phyloP scores from a whole-genome alignment of 23 red algal species.

The Gracilaria vermiculophylla region DNA sequence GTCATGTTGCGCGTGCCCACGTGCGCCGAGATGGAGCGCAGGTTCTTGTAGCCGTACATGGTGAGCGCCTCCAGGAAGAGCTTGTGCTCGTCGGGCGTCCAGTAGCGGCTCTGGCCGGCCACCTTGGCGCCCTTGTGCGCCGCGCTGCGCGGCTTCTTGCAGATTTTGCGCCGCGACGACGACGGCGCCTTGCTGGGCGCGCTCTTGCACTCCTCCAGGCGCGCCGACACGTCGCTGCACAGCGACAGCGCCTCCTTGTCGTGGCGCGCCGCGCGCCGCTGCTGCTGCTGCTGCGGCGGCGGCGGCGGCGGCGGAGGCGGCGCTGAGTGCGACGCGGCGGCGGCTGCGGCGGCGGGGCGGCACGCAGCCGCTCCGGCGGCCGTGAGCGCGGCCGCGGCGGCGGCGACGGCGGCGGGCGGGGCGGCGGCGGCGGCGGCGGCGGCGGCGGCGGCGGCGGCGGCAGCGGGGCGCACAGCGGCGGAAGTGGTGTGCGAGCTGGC shows the following conservation, averaged over 20 bases:
- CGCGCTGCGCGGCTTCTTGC: slow-evolving; percentile 11
- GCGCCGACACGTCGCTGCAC: slow-evolving; percentile 49
- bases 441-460: no score
- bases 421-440: no score
- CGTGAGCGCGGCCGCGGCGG: no score
- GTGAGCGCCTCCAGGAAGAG: slow-evolving; percentile 88
- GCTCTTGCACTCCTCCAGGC: neutral
- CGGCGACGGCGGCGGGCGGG: no score
- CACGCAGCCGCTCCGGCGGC: no score
- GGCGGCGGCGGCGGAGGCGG: neutral
- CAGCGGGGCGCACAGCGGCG: neutral
- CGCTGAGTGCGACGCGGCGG: neutral
- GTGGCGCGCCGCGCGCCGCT: neutral
- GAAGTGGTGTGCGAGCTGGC: no score
- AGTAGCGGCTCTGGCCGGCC: slow-evolving; percentile 81
- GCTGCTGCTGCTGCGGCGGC: neutral
- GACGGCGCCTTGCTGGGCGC: neutral
- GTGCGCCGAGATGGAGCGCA: slow-evolving; percentile 80
- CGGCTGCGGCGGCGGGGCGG: no score
- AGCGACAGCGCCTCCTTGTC: slow-evolving; percentile 28
- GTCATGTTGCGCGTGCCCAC: slow-evolving; percentile 88
- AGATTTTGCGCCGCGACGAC: neutral
- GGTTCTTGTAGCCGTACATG: slow-evolving; percentile 85
- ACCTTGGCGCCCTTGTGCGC: slow-evolving; percentile 40
- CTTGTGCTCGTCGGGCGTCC: slow-evolving; percentile 85